Evolutionary conservation across 352 stramenopile species (phyloP).

Genomic region (Globisporangium acanthophoron): DNA sequence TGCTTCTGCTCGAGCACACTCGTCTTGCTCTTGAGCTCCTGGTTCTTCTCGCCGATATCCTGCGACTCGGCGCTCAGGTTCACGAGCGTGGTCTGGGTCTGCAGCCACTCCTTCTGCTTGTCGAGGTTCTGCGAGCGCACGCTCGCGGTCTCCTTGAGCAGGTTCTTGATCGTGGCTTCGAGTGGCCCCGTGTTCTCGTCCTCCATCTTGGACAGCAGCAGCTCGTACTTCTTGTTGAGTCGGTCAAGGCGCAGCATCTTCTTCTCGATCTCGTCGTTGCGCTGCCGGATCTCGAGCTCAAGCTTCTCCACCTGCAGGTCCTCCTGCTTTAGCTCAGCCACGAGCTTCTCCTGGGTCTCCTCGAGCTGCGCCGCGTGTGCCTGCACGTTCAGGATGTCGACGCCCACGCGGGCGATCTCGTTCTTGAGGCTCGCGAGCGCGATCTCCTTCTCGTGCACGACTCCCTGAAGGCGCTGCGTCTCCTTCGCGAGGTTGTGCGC

Average conservation of each 20-base stretch:
- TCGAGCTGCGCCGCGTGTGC: slow-evolving; percentile 83
- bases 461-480: slow-evolving; percentile 54
- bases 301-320: slow-evolving; percentile 89
- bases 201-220: slow-evolving; percentile 85
- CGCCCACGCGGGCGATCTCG: slow-evolving; percentile 88
- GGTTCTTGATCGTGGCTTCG: slow-evolving; percentile 91
- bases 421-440: slow-evolving; percentile 86
- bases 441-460: slow-evolving; percentile 89
- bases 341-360: slow-evolving; percentile 73
- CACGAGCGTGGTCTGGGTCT: slow-evolving; percentile 88
- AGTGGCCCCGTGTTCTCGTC: slow-evolving; percentile 91
- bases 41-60: slow-evolving; percentile 81
- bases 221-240: slow-evolving; percentile 94
- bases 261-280: slow-evolving; percentile 96
- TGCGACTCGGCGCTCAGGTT: slow-evolving; percentile 85
- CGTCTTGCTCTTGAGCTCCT: slow-evolving; percentile 87
- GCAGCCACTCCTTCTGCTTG: slow-evolving; percentile 90
- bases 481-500: slow-evolving; percentile 89
- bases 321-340: slow-evolving; percentile 83
- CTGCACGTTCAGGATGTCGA: slow-evolving; percentile 92
- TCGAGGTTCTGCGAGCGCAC: slow-evolving; percentile 61
- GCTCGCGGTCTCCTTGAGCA: slow-evolving; percentile 83
- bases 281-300: slow-evolving; percentile 91
- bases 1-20: slow-evolving; percentile 90
- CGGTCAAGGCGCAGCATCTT: slow-evolving; percentile 92